These are phyloP conservation scores for Plasmodium knowlesi DNA, from an alignment of 169 alveolate genomes.

Conservation along the genomic window DNA sequence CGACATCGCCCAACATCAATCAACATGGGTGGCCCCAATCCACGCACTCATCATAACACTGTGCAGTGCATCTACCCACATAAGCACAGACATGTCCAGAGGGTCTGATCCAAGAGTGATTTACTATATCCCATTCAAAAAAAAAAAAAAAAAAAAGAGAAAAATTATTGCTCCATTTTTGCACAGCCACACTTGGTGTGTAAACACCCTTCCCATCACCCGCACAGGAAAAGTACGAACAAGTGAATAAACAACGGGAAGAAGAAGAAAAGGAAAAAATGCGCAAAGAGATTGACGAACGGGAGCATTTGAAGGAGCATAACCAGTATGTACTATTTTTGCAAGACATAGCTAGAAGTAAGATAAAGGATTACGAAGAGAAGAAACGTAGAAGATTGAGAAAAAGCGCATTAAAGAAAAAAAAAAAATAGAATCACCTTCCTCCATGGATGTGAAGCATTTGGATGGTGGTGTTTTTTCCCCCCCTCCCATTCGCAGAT, in stretches of 20 bases:
- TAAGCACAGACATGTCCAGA: neutral
- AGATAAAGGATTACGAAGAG: conserved; percentile 55
- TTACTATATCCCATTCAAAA: neutral
- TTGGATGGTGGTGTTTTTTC: neutral
- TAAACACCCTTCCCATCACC: neutral
- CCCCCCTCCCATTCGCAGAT: neutral
- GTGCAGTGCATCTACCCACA: neutral
- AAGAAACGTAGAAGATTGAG: conserved; percentile 3
- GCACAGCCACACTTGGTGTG: too few relatives aligned
- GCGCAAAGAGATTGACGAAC: conserved; percentile 31
- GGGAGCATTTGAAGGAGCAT: conserved; percentile 25
- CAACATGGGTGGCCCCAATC: neutral
- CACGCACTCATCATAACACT: neutral
- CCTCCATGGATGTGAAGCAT: neutral
- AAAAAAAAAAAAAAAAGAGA: neutral
- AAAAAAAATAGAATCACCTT: conserved; percentile 2
- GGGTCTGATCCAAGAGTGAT: neutral
- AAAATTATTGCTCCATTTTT: neutral
- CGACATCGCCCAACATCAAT: too few relatives aligned
- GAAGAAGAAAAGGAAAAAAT: conserved; percentile 46
- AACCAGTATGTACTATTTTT: conserved; percentile 42
- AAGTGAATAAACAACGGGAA: conserved; percentile 25
- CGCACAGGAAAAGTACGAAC: conserved; percentile 25
- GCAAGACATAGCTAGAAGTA: conserved; percentile 49
- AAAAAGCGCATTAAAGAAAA: neutral